Evolutionary conservation across 768 basidiomycete genomes (phyloP).

Genomic region (Rhodotorula kratochvilovae): DNA sequence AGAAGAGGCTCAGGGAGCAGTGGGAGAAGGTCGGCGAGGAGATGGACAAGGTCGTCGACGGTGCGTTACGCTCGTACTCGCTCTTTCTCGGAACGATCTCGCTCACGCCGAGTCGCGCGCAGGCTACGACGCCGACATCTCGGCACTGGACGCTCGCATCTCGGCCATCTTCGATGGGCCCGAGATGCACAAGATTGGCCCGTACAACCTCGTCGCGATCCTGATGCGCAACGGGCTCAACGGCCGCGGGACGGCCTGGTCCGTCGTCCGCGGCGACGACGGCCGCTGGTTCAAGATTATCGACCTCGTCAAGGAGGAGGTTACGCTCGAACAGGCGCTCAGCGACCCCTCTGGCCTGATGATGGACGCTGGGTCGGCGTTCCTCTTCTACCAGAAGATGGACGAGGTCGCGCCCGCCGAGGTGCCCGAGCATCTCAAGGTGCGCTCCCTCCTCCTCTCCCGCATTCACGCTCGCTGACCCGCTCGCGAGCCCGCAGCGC

Average conservation of each 20-base stretch:
- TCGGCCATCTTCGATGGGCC: background rate
- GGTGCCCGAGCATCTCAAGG: conserved; percentile 1
- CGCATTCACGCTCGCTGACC: no score
- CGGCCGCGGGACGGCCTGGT: conserved; percentile 18
- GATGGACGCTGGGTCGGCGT: conserved; percentile 27
- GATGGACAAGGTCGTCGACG: background rate
- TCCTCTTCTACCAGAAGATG: conserved; percentile 28
- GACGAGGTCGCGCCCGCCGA: background rate
- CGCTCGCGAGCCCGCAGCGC: no score
- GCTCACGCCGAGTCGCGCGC: background rate
- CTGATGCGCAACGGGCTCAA: conserved; percentile 31
- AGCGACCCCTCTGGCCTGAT: conserved; percentile 26
- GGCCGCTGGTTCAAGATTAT: conserved; percentile 20
- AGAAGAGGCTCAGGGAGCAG: conserved; percentile 4
- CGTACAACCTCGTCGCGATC: conserved; percentile 13
- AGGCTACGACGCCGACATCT: conserved; percentile 14
- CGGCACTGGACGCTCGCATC: background rate
- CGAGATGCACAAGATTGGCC: conserved; percentile 3
- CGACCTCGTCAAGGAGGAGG: conserved; percentile 14
- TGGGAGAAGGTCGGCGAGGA: conserved; percentile 12
- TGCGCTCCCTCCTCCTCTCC: background rate
- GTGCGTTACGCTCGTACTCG: background rate
- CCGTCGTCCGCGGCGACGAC: conserved; percentile 8
- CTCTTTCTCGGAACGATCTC: no score
- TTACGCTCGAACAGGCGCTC: conserved; percentile 18